Evolutionary conservation across 108 stramenopile species (phyloP), one percentile per base, ranked within the genome.

Genomic region (Conticribra guillardii): DNA sequence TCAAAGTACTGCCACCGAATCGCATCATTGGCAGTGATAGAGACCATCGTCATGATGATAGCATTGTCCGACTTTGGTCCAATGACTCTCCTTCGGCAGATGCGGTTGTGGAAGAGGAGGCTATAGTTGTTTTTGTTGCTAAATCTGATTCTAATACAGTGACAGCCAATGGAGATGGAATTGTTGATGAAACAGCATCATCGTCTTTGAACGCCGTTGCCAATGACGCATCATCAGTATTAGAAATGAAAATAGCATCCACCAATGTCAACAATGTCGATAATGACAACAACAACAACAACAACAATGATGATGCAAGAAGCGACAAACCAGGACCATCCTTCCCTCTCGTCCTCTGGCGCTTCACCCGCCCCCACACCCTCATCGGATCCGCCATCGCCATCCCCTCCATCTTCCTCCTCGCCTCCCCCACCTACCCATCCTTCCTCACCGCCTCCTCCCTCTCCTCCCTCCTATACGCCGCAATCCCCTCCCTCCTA

Each of bases 281-380:
- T 9, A 41, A 9, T 5, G 11, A 41, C 37, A 11, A 41, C 37
- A 41, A 5, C 37, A 11, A 5, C 37, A 41, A 41, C 37, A 41
- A 41, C 37, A 11, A 11, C 37, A 41, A 41, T 9, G 37, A 11
- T 11, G 11, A 41, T 11, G 11, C n/a, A n/a, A n/a, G n/a, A n/a
- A n/a, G n/a, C n/a, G n/a, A n/a, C n/a, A n/a, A n/a, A n/a, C n/a
- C n/a, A n/a, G n/a, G 11, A 41, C 76, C 76, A 27, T 58, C 87
- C 31, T 90, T 87, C 71, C 89, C 88, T 28, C 17, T 82, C 19
- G 84, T 91, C 7, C 72, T 93, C 23, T 98, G 95, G 95, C 80
- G 94, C 34, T 98, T 98, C 80, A 91, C 97, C 23, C 70, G 98
- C 16, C 98, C 98, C 4, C 97, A 98, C 67, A 98, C 98, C 45